These are phyloP conservation scores for Yamadazyma siamensis DNA, from an alignment of 1,139 yeast genomes.

Conservation along the genomic window DNA sequence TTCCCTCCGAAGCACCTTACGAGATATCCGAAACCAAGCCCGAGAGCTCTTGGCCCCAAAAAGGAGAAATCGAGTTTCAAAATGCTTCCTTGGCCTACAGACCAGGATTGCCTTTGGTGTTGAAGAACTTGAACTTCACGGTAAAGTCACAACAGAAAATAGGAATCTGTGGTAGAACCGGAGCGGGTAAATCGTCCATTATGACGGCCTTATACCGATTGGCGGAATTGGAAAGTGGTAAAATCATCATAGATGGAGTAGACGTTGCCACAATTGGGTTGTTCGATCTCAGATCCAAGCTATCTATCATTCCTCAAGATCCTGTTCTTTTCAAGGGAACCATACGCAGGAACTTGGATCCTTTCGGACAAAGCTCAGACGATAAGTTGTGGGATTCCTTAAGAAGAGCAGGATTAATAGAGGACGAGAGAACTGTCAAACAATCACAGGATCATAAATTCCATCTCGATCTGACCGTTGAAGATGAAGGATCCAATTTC, in stretches of 20 bases:
- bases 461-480: constrained; percentile 48
- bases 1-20: constrained; percentile 42
- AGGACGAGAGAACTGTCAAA: constrained; percentile 18
- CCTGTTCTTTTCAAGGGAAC: constrained; percentile 87
- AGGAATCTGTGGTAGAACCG: constrained; percentile 80
- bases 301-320: constrained; percentile 88
- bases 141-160: constrained; percentile 59
- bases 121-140: constrained; percentile 49
- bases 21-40: constrained; percentile 56
- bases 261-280: constrained; percentile 68
- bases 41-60: constrained; percentile 42
- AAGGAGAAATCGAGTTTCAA: constrained; percentile 53
- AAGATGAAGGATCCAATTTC: constrained; percentile 51
- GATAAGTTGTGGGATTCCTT: constrained; percentile 30
- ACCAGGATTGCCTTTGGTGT: constrained; percentile 70
- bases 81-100: constrained; percentile 68
- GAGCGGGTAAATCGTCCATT: constrained; percentile 75
- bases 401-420: constrained; percentile 28
- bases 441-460: constrained; percentile 36
- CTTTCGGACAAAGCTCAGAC: constrained; percentile 37
- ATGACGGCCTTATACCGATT: constrained; percentile 66
- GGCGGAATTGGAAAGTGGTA: constrained; percentile 51
- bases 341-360: constrained; percentile 75
- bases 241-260: constrained; percentile 54
- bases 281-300: constrained; percentile 68